Evolutionary conservation across 2,329 filamentous ascomycete species (phyloP), one percentile per base, ranked within the genome.

Genomic region (Apiospora sp.): DNA sequence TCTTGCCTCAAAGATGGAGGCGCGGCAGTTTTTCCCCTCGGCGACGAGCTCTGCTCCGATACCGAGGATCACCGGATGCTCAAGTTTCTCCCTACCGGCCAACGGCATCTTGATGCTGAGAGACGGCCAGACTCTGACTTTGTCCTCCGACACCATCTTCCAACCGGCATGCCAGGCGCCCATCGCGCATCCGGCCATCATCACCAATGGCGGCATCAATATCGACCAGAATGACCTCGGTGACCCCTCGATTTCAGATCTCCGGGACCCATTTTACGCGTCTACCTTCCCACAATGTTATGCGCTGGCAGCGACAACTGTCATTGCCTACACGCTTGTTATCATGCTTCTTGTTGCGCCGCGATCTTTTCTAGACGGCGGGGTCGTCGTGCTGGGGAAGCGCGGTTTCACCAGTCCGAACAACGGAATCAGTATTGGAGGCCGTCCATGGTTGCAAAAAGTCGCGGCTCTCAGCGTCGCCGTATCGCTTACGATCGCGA

Each of bases 341-440:
- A 94, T 98, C 75, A 97, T 98, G 89, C 91, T 98, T 49, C 90
- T 98, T 80, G 95, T 98, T 78, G 97, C 95, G 0, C 96, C 96
- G n/a, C 91, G 96, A 70, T 98, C 96, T 4, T 98, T 96, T 81
- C 92, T 97, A 75, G 91, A 97, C 73, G 94, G 94, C 71, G 94
- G 94, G 30, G 91, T 93, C 68, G 94, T 96, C 64, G 92, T 96
- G 73, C 86, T 97, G 68, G 93, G 94, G 61, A 88, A 93, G 37
- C 91, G 93, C 79, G 94, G 95, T 73, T 95, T 98, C 83, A 97
- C 95, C 68, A 93, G 93, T 80, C 92, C 94, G 70, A 91, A 92
- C 19, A 90, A 92, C 43, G 90, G 95, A 69, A 92, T 97, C 71
- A 95, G 92, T 71, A 94, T 98, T 22, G 96, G 96, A 70, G 95